Evolutionary conservation across 305 asterid species (phyloP).

Genomic region (Fraxinus baroniana): DNA sequence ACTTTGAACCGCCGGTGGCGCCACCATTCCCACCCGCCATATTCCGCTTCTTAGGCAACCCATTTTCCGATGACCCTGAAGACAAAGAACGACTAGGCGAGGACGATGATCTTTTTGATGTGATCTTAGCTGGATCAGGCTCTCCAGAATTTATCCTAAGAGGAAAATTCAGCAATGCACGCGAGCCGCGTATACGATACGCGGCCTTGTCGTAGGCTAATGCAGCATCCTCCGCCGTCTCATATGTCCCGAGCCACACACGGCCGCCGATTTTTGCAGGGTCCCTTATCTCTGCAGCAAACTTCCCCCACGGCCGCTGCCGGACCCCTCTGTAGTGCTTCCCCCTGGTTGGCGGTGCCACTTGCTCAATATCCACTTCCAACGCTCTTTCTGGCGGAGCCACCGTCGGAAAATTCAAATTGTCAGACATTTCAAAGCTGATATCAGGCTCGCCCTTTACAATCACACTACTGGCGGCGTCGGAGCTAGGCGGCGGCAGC

Average conservation of each 20-base stretch:
- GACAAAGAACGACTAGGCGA: slow-evolving; percentile 16
- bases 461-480: neutral
- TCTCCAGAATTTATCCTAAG: slow-evolving; percentile 59
- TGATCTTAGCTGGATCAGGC: slow-evolving; percentile 57
- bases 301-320: slow-evolving; percentile 73
- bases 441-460: neutral
- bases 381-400: neutral
- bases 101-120: slow-evolving; percentile 37
- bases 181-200: slow-evolving; percentile 61
- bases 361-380: neutral
- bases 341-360: slow-evolving; percentile 22
- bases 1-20: neutral
- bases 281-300: slow-evolving; percentile 71
- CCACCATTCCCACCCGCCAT: neutral
- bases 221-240: slow-evolving; percentile 74
- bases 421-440: neutral
- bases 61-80: neutral
- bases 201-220: slow-evolving; percentile 67
- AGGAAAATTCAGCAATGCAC: slow-evolving; percentile 66
- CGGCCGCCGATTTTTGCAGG: slow-evolving; percentile 71
- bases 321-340: slow-evolving; percentile 63
- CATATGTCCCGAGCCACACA: slow-evolving; percentile 70
- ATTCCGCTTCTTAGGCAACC: neutral
- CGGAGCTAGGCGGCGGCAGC: slow-evolving; percentile 15
- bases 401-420: neutral